Evolutionary conservation across 768 basidiomycete species (phyloP).

Genomic region (Lentinula edodes): DNA sequence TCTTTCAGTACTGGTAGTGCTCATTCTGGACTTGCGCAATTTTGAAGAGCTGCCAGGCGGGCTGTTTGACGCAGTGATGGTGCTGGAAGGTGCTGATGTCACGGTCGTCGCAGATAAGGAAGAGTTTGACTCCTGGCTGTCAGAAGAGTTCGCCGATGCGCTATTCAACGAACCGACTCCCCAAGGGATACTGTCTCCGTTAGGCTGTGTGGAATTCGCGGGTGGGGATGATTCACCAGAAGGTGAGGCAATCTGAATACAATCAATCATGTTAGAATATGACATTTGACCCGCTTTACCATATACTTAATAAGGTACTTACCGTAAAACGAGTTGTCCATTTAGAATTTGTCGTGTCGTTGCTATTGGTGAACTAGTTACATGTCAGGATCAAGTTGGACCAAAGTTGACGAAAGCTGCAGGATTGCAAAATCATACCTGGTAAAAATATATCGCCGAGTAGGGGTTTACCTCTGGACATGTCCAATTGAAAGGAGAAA

Average conservation of each 20-base stretch:
- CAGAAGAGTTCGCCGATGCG: not conserved
- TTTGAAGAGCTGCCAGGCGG: not conserved
- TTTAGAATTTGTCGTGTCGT: conserved; percentile 13
- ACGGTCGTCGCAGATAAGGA: not conserved
- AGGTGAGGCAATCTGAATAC: conserved; percentile 22
- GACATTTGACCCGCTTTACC: not conserved
- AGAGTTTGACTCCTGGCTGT: not conserved
- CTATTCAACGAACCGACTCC: conserved; percentile 20
- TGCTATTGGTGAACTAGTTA: conserved; percentile 24
- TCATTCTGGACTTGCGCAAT: not conserved
- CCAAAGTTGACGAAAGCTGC: not conserved
- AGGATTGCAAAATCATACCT: conserved; percentile 15
- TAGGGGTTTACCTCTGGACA: conserved; percentile 32
- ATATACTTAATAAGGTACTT: not conserved
- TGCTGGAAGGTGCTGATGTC: not conserved
- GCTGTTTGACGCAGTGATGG: not conserved
- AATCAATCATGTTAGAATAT: not conserved
- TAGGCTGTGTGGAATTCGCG: conserved; percentile 23
- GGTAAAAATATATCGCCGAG: conserved; percentile 34
- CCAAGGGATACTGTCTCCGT: conserved; percentile 31
- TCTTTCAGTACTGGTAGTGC: conserved; percentile 1
- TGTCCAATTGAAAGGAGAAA: conserved; percentile 28
- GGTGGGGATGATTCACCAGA: conserved; percentile 21
- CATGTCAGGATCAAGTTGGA: not conserved
- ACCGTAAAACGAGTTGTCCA: conserved; percentile 36